phyloP scores from a whole-genome alignment of 2,329 filamentous ascomycete genomes.

The Apiospora marii region DNA sequence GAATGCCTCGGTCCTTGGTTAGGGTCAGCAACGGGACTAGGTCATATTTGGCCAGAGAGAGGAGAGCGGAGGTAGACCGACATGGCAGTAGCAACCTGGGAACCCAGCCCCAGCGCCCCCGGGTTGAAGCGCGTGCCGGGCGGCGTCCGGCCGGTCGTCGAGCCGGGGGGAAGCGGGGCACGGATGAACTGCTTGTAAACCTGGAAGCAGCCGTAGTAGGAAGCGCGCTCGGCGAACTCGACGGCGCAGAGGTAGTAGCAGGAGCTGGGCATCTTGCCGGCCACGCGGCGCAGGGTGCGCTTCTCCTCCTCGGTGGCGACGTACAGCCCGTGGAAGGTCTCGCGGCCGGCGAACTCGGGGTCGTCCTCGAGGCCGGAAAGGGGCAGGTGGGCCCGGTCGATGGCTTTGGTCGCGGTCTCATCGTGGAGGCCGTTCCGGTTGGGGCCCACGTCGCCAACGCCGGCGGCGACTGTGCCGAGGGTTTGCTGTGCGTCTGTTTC shows the following conservation, averaged over 20 bases:
- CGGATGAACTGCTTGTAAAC: slow-evolving; percentile 22
- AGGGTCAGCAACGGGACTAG: background rate
- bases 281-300: slow-evolving; percentile 15
- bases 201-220: slow-evolving; percentile 20
- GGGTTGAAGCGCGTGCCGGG: slow-evolving; percentile 17
- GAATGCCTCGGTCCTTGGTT: slow-evolving; percentile 23
- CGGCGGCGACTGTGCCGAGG: slow-evolving; percentile 19
- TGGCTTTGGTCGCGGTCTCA: slow-evolving; percentile 25
- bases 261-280: slow-evolving; percentile 23
- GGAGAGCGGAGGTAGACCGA: background rate
- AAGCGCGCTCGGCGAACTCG: slow-evolving; percentile 20
- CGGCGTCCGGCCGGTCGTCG: slow-evolving; percentile 5
- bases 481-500: slow-evolving; percentile 16
- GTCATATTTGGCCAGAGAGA: background rate
- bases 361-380: slow-evolving; percentile 33
- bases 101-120: slow-evolving; percentile 1
- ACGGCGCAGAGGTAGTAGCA: slow-evolving; percentile 24
- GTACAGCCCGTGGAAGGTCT: slow-evolving; percentile 25
- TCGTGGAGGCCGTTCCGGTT: slow-evolving; percentile 19
- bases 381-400: slow-evolving; percentile 33
- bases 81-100: slow-evolving; percentile 17
- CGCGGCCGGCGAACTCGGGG: slow-evolving; percentile 24
- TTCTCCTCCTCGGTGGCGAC: slow-evolving; percentile 22
- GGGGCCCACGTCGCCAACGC: slow-evolving; percentile 21
- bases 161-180: background rate